A percentile compares a stretch with the other conserved stretches of the same genome.
Evolutionary conservation across 2,329 filamentous ascomycete genomes (phyloP).

Genomic region (Hypoxylon sp.): DNA sequence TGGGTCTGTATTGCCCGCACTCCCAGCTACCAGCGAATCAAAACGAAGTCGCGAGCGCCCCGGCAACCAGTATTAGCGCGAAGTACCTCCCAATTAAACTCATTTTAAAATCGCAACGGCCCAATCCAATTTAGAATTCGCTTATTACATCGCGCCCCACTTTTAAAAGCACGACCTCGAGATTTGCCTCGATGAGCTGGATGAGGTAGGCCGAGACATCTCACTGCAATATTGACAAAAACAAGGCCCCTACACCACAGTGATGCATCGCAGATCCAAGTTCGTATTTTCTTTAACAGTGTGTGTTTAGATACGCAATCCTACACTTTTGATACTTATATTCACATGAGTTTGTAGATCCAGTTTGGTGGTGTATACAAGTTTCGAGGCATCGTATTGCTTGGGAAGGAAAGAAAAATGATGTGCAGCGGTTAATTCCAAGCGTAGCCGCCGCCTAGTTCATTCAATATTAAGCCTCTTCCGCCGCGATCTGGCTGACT

Average conservation of each 20-base stretch:
- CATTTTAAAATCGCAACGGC: constrained; percentile 16
- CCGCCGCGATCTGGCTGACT: no score
- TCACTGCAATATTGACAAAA: constrained; percentile 5
- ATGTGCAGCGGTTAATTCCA: constrained; percentile 26
- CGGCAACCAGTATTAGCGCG: constrained; percentile 33
- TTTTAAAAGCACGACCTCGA: constrained; percentile 18
- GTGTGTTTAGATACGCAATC: not conserved
- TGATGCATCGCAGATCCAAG: not conserved
- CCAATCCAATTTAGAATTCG: constrained; percentile 30
- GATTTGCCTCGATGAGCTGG: no score
- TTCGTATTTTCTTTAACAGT: not conserved
- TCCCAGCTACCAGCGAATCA: constrained; percentile 17
- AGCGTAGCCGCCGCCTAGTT: constrained; percentile 8
- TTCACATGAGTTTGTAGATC: not conserved
- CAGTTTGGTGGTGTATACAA: not conserved
- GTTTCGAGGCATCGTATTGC: not conserved
- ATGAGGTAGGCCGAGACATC: constrained; percentile 31
- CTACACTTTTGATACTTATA: no score
- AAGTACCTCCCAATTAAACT: constrained; percentile 31
- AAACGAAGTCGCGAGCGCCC: constrained; percentile 19
- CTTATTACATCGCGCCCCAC: constrained; percentile 19
- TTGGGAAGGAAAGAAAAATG: constrained; percentile 9
- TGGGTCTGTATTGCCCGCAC: constrained; percentile 18
- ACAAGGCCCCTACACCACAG: not conserved
- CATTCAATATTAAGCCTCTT: constrained; percentile 39